Base-by-base conservation (phyloP, 306 rosid species). In the Mimosa bimucronata region DNA sequence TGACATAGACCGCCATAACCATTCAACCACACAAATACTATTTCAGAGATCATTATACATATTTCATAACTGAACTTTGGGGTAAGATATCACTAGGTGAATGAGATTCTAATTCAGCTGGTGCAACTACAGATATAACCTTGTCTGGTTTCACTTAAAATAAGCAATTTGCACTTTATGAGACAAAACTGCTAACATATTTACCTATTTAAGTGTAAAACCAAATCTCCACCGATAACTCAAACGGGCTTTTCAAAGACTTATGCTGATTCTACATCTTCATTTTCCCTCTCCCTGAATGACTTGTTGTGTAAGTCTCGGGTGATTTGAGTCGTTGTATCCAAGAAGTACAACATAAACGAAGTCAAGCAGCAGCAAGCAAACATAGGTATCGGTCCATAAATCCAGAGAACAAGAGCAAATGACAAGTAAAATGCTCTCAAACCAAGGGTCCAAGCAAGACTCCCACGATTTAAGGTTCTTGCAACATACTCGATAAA, bases 371-470 rank as follows among this genome's bases (percentile, higher is more conserved):
- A 85, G 82, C 90, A 90, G 75, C 94, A 89, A 34, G 37, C 82
- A 78, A 95, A 77, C 98, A 95, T 95, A 66, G 96, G 96, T 34
- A 95, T 91, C 31, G 99, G 97, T 3, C 98, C 98, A 79, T 91
- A 93, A 60, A 91, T 91, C 99, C 97, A 95, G 1, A 93, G 91
- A 79, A 95, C 89, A 81, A 93, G 96, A 67, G 99, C 91, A 81
- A 95, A 77, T 46, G 99, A 93, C 70, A 90, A 28, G 85, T 91
- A 95, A 82, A 93, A 95, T 18, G 99, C 92, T 76, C 99, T 69
- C 77, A 95, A 66, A 7, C 99, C 98, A 9, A 95, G 90, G 15
- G 99, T 89, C 98, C 99, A 95, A 84, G 94, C 88, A 75, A 65
- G 13, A 83, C 98, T 91, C 58, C 93, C 99, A 23, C 94, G 86